phyloP scores from a whole-genome alignment of 805 yeast genomes.

The Limtongozyma cylindracea region DNA sequence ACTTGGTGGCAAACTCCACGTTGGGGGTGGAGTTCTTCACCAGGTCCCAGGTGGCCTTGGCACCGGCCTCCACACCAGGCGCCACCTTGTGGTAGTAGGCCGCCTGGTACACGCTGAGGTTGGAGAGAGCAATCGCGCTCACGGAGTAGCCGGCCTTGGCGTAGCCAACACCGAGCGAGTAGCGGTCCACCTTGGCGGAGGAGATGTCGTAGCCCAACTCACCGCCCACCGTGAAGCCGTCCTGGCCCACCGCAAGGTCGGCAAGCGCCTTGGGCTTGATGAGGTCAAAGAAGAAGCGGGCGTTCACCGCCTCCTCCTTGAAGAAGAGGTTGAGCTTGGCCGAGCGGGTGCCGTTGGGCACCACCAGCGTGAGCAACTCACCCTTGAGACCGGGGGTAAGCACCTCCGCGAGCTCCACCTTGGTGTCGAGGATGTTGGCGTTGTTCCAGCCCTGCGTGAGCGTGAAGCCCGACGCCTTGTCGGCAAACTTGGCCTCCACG shows the following conservation, averaged over 20 bases:
- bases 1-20: constrained; percentile 91
- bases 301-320: constrained; percentile 80
- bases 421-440: constrained; percentile 76
- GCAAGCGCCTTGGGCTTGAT: constrained; percentile 89
- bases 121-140: constrained; percentile 64
- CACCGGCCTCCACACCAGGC: constrained; percentile 87
- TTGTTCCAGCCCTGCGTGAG: constrained; percentile 97
- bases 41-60: constrained; percentile 90
- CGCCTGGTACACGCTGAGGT: constrained; percentile 76
- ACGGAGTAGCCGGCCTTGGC: constrained; percentile 69
- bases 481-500: constrained; percentile 78
- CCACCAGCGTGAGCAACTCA: constrained; percentile 67
- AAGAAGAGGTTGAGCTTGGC: constrained; percentile 80
- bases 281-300: constrained; percentile 85
- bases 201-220: constrained; percentile 92
- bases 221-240: constrained; percentile 91
- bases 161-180: constrained; percentile 88
- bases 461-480: constrained; percentile 79
- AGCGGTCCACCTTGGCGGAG: constrained; percentile 78
- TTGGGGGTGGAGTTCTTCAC: constrained; percentile 61
- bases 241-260: constrained; percentile 86
- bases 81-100: constrained; percentile 93
- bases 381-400: constrained; percentile 90
- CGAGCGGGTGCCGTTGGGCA: constrained; percentile 66
- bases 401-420: constrained; percentile 76